Evolutionary conservation across 1,139 yeast species (phyloP), one percentile per base, ranked within the genome.

Genomic region (Diutina sp.): DNA sequence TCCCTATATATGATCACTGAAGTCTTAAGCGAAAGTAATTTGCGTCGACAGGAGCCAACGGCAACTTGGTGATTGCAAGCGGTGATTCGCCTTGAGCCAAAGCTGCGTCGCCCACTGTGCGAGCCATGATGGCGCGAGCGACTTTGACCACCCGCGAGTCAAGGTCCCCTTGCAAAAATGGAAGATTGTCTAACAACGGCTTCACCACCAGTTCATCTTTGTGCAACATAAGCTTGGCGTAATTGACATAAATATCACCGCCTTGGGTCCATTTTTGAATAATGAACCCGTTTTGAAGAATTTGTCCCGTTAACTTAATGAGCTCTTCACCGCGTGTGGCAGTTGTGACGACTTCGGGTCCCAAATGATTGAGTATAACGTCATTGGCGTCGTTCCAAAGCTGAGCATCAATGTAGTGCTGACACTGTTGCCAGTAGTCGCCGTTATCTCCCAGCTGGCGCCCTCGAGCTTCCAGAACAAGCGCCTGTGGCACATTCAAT

Each of bases 281-380:
- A 14, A 50, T 32, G 2, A 32, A 16, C 25, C 53, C 53, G 14
- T 50, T 14, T 9, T 32, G n/a, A 2, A 44, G 53, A n/a, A 50
- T n/a, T 21, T 50, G 44, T 5, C 2, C 25, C 8, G 32, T 32
- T 8, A 50, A 44, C 6, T n/a, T 29, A 11, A 32, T 4, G 18
- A 50, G 32, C 11, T 50, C 21, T 11, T 16, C 12, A 7, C 35
- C 18, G 14, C 21, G 18, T 4, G 53, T 28, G 9, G 41, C 53
- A 30, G 44, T 50, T 16, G 32, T 50, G 41, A 30, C 53, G 14
- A 50, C 41, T n/a, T 50, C 53, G 28, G 53, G 53, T n/a, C 53
- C 53, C 44, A 50, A 50, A 32, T 32, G 45, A 18, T 30, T 11
- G 7, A 32, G 14, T 6, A 50, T 50, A 16, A 50, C 44, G 21